Base-by-base conservation (phyloP, 768 basidiomycete species). In the Boletus sp. region DNA sequence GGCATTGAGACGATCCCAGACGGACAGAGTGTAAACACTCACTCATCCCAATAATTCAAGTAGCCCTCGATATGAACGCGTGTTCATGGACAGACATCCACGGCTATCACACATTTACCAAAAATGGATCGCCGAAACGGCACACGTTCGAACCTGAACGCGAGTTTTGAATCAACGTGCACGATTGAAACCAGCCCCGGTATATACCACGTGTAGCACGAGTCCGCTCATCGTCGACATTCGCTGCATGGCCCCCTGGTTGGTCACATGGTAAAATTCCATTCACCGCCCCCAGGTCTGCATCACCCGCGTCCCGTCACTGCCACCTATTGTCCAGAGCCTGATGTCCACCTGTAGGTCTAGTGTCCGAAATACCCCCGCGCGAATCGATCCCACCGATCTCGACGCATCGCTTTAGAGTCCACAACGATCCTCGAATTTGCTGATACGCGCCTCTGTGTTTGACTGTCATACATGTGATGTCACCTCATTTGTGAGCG, bases 21-120 rank as follows among this genome's bases (percentile, higher is more conserved):
- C 9, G 0, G 25, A 14, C 1, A 0, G 14, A 7, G 8, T 30
- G 13, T 0, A 15, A 1, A 21, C 1, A 63, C 68, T 57, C 45
- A 63, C 67, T 71, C 68, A 71, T 70, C 23, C n/a, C 39, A 17
- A 9, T 13, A 17, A 7, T 32, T 37, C 21, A 32, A 14, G 32
- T 19, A 39, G 45, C 29, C 19, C 7, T 21, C 7, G 30, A 33
- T 46, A 13, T 30, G 45, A 33, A 8, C 33, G n/a, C 17, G 42
- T 17, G 42, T n/a, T 21, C 43, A 30, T 13, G 15, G 9, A 9
- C 25, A 7, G 17, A 13, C 8, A 29, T 27, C 11, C 23, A 23
- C 21, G 40, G 14, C 13, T 8, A 7, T 13, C 23, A 23, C 14
- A 2, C 27, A 13, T 17, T 44, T 44, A 29, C 43, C 43, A 44